Evolutionary conservation across 225 moss, liverwort and hornwort species (phyloP), one percentile per base, ranked within the genome.

Genomic region (Marchantia paleacea): DNA sequence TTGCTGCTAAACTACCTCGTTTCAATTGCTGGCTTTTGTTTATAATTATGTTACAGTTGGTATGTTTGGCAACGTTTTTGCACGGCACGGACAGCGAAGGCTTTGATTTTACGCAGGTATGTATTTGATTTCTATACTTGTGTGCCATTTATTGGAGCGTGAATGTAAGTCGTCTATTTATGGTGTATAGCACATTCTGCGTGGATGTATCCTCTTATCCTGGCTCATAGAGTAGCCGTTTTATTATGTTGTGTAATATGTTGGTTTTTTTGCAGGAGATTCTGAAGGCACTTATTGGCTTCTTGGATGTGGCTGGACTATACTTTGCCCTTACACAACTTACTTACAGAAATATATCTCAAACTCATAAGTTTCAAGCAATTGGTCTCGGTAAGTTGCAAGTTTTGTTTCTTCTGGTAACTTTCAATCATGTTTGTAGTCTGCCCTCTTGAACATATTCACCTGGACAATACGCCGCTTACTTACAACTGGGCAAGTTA

Each of bases 311-410:
- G 18, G 93, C 87, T 3, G 97, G 94, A 19, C 90, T 97, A 55
- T 99, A 95, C 50, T 95, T 93, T 79, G 95, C 92, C 22, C 81
- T 99, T 8, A 95, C 99, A 10, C 99, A 95, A 83, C 91, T 99
- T 25, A 84, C 91, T 6, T 89, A 94, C 73, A 87, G 99, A 39
- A 95, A 93, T 70, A 99, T 99, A 77, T 95, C 95, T 51, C 93
- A 94, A 80, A 91, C 88, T 66, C 93, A 99, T 62, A 99, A 99
- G 83, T 95, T 99, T 57, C 99, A 99, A 86, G 99, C 99, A 19
- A 91, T 99, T 79, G 99, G 94, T 12, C 82, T 99, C 22, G 97
- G 97, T 91, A 80, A 81, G 86, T 48, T 72, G 7, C 61, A 12
- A 13, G 14, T 5, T 74, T 0, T 0, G 55, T 16, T 22, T 74